Percentiles rank a stretch among this genome's conserved stretches.
Conservation (phyloP, 176 grass and related monocot species). For the Avena insularis region DNA sequence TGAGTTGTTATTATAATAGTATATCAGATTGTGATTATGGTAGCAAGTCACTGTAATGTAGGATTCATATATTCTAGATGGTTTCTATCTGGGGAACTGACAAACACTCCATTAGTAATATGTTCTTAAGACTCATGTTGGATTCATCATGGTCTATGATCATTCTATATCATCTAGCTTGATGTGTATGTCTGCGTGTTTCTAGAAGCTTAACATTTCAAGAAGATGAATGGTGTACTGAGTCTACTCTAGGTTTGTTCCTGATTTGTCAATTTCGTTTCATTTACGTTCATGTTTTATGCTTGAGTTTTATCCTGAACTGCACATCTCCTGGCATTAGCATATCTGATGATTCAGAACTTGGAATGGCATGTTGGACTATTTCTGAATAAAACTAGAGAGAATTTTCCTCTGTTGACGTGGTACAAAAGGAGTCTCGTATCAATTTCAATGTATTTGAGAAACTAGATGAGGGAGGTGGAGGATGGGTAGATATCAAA, state of each 20-base stretch:
- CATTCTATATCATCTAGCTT: slow-evolving; percentile 23
- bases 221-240: slow-evolving; percentile 9
- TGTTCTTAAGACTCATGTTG: slow-evolving; percentile 26
- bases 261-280: neutral
- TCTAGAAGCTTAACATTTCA: neutral
- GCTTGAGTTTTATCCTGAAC: neutral
- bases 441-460: neutral
- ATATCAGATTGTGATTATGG: neutral
- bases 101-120: neutral
- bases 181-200: slow-evolving; percentile 1
- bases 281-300: neutral
- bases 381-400: neutral
- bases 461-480: neutral
- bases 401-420: slow-evolving; percentile 3
- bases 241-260: neutral
- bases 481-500: slow-evolving; percentile 32
- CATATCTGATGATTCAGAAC: slow-evolving; percentile 1
- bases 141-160: neutral
- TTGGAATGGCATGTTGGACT: neutral
- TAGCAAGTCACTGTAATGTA: slow-evolving; percentile 34
- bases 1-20: slow-evolving; percentile 29
- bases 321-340: neutral
- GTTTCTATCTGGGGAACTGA: neutral
- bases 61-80: slow-evolving; percentile 49
- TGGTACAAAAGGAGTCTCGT: neutral